Evolutionary conservation across 345 rosid genomes (phyloP).

Genomic region (Viola odorata): DNA sequence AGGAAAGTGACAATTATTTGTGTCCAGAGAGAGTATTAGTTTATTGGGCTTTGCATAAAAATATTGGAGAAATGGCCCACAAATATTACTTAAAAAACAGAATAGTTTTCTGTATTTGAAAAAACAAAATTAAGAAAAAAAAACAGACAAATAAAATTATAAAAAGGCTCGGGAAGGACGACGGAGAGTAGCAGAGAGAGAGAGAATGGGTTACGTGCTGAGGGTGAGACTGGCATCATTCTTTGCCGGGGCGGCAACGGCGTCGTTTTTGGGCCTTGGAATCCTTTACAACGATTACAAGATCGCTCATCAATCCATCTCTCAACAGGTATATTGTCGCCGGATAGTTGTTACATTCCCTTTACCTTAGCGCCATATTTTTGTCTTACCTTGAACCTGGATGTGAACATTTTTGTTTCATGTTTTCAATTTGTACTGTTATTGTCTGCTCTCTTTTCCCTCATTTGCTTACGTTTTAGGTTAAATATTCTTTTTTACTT

Average conservation of each 20-base stretch:
- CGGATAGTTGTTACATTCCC: neutral
- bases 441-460: neutral
- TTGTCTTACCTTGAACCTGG: neutral
- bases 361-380: no score
- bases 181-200: neutral
- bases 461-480: neutral
- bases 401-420: neutral
- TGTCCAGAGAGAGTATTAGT: no score
- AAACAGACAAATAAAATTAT: neutral
- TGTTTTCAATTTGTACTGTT: neutral
- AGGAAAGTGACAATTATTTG: no score
- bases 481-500: neutral
- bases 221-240: conserved; percentile 92
- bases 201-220: conserved; percentile 73
- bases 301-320: conserved; percentile 67
- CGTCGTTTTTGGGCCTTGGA: conserved; percentile 67
- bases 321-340: conserved; percentile 51
- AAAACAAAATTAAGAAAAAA: neutral
- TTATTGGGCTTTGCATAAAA: no score
- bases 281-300: conserved; percentile 81
- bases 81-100: no score
- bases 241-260: conserved; percentile 84
- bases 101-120: no score
- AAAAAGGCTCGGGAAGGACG: neutral
- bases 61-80: no score